These are phyloP conservation scores for Clarireedia homoeocarpa DNA, from an alignment of 2,329 filamentous ascomycete genomes.

Conservation along the genomic window DNA sequence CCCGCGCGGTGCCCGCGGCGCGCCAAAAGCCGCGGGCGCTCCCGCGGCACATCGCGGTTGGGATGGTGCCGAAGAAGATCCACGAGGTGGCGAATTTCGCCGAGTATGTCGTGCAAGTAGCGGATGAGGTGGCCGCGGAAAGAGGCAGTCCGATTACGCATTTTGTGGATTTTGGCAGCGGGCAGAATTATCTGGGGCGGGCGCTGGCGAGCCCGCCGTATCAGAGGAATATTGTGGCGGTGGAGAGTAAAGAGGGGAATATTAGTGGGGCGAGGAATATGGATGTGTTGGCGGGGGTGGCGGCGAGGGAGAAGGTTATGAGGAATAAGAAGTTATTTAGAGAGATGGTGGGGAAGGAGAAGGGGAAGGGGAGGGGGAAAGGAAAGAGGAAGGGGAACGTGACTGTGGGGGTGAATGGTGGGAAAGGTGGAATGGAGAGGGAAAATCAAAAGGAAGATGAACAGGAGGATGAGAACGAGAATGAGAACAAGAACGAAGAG, in stretches of 20 bases:
- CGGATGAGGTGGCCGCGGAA: constrained; percentile 48
- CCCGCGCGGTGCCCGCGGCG: constrained; percentile 39
- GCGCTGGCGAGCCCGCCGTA: constrained; percentile 80
- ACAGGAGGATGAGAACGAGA: no score
- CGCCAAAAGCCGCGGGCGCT: constrained; percentile 40
- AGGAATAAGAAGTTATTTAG: constrained; percentile 77
- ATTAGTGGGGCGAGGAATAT: constrained; percentile 77
- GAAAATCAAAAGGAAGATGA: no score
- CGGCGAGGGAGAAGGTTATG: constrained; percentile 63
- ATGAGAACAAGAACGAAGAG: no score
- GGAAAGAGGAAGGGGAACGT: constrained; percentile 22
- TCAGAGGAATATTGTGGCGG: constrained; percentile 78
- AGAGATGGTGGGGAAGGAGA: constrained; percentile 26
- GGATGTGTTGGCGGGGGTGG: constrained; percentile 74
- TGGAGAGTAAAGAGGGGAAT: constrained; percentile 81
- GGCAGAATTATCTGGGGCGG: constrained; percentile 91
- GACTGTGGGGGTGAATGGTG: no score
- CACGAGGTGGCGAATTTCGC: constrained; percentile 92
- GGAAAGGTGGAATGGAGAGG: no score
- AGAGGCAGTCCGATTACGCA: constrained; percentile 63
- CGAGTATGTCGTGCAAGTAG: constrained; percentile 63
- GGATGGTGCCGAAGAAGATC: constrained; percentile 93
- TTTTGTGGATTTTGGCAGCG: constrained; percentile 91
- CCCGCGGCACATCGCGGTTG: constrained; percentile 66
- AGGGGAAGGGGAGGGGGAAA: not conserved